Evolutionary conservation across 140 eudicot species (phyloP).

Genomic region (Senecio squalidus): DNA sequence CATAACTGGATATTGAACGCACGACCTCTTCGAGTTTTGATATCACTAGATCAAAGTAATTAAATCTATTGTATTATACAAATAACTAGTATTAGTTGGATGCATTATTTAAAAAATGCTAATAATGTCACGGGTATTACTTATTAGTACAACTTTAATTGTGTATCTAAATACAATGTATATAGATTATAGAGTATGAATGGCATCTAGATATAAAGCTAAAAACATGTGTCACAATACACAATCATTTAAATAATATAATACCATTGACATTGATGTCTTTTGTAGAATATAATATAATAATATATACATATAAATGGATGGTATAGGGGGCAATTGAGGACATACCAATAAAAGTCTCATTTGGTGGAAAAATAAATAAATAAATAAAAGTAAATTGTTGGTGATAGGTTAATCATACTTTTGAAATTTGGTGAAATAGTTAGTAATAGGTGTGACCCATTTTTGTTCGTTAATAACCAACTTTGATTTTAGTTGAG

Average conservation of each 20-base stretch:
- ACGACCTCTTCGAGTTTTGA: no score
- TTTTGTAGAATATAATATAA: no score
- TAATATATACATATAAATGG: conserved; percentile 6
- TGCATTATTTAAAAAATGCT: background rate
- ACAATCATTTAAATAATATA: conserved; percentile 1
- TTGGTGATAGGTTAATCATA: conserved; percentile 32
- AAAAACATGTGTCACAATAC: conserved; percentile 27
- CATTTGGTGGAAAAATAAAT: conserved; percentile 17
- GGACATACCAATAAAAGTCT: conserved; percentile 22
- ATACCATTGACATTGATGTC: no score
- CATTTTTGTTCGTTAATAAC: conserved; percentile 17
- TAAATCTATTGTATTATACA: no score
- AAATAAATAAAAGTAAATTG: conserved; percentile 8
- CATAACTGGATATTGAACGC: no score
- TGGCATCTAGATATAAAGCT: conserved; percentile 19
- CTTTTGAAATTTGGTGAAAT: conserved; percentile 38
- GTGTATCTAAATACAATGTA: conserved; percentile 14
- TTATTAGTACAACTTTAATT: background rate
- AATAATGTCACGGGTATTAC: background rate
- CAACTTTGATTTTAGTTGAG: conserved; percentile 20
- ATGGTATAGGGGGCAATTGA: background rate
- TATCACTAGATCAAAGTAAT: no score
- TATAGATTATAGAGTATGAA: conserved; percentile 14
- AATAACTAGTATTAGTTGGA: no score
- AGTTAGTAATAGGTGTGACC: conserved; percentile 31